Base-by-base conservation (phyloP, 192 early-diverging fungal genomes). In the Backusella mclennaniae region DNA sequence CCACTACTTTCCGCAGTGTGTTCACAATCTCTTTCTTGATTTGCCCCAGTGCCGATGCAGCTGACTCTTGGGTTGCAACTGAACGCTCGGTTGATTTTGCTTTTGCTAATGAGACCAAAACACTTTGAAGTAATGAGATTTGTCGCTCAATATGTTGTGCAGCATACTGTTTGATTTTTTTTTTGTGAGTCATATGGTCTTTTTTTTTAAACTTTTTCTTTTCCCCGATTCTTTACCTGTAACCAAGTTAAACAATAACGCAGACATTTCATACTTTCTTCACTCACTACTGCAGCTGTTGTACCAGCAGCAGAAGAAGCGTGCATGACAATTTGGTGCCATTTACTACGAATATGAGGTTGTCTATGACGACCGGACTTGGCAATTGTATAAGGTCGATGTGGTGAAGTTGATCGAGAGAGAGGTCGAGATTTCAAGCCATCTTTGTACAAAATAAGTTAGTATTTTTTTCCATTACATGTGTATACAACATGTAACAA, bases 211-310 rank as follows among this genome's bases (percentile, higher is more conserved):
- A 6, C 67, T 67, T 33, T 72, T 52, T 44, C 39, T 56, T 17
- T 21, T 66, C 6, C 68, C 68, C 21, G 29, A 23, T 35, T 68
- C 15, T 36, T 74, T 82, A 86, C 86, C 83, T 91, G 88, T 12
- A 97, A 82, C 93, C 93, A 96, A 76, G 92, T 87, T 35, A 96
- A 81, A 83, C 96, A 98, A 82, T 97, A 98, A 73, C 90, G 89
- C 59, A 98, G 82, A 73, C 91, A 93, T 73, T 90, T 87, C 86
- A 97, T 89, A 73, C 93, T 92, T 82, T 98, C 96, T 76, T 96
- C 95, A 73, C 92, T 93, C 29, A 95, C 89, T 26, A 94, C 90
- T 73, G 94, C 87, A 6, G 91, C 93, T 9, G 92, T 90, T 1
- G 91, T 79, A 56, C 90, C 89, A 2, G 89, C 89, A 21, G 84